Evolutionary conservation across 148 eudicot species (phyloP).

Genomic region (Rhododendron simsii): DNA sequence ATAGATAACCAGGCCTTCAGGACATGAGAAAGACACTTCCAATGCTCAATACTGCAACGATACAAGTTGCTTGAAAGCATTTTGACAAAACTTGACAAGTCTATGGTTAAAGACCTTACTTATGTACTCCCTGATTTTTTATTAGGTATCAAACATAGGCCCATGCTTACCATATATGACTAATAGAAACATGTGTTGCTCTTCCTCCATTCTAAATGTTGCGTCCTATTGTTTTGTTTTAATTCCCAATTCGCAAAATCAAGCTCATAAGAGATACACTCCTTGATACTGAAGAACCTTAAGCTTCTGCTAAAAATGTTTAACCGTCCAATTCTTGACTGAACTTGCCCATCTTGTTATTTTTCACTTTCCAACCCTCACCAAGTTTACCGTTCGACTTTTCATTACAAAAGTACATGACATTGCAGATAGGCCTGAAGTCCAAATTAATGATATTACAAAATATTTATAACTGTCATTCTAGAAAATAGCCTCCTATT

Average conservation of each 20-base stretch:
- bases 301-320: neutral
- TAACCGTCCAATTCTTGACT: neutral
- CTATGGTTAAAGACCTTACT: neutral
- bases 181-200: neutral
- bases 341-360: neutral
- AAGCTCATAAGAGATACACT: neutral
- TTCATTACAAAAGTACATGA: neutral
- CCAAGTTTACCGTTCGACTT: neutral
- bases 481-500: neutral
- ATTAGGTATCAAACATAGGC: neutral
- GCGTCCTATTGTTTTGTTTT: neutral
- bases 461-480: neutral
- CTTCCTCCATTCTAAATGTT: neutral
- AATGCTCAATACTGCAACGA: neutral
- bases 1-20: neutral
- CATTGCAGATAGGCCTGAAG: neutral
- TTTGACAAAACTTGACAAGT: neutral
- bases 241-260: neutral
- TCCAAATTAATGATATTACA: neutral
- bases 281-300: neutral
- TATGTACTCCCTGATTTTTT: neutral
- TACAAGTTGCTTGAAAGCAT: neutral
- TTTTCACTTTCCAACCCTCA: neutral
- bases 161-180: neutral
- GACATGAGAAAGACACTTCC: neutral